Evolutionary conservation across 1,139 yeast species (phyloP).

Genomic region (Yarrowia galli): DNA sequence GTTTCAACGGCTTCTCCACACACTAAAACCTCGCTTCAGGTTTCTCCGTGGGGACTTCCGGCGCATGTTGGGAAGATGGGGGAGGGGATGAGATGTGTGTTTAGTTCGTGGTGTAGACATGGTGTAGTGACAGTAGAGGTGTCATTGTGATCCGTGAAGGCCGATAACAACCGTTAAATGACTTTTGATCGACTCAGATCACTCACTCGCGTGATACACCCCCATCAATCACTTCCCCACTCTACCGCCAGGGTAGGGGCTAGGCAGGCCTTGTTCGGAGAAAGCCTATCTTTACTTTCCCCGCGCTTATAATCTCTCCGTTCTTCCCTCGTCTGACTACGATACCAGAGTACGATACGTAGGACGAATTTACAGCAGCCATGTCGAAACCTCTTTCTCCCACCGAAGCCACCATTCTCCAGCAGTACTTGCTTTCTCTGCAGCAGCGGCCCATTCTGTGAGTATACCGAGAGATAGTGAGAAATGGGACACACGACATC

Average conservation of each 20-base stretch:
- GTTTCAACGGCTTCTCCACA: not conserved
- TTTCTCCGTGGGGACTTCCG: not conserved
- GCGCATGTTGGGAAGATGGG: not conserved
- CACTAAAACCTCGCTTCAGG: not conserved
- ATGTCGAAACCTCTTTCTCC: slow-evolving; percentile 35
- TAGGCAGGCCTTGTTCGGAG: slow-evolving; percentile 11
- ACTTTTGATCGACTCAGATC: too few relatives aligned
- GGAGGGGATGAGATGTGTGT: not conserved
- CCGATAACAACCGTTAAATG: too few relatives aligned
- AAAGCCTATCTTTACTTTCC: slow-evolving; percentile 27
- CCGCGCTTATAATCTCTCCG: slow-evolving; percentile 36
- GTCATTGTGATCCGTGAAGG: too few relatives aligned
- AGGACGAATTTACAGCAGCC: not conserved
- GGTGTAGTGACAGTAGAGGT: too few relatives aligned
- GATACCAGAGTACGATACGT: not conserved
- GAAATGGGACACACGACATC: not conserved
- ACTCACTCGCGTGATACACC: not conserved
- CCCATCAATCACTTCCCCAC: slow-evolving; percentile 18
- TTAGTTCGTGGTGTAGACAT: not conserved
- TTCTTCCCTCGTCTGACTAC: slow-evolving; percentile 12
- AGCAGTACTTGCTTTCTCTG: slow-evolving; percentile 45
- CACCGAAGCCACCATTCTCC: slow-evolving; percentile 40
- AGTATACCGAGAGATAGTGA: slow-evolving; percentile 7
- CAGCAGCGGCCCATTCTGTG: slow-evolving; percentile 48
- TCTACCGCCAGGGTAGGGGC: slow-evolving; percentile 25